These are phyloP conservation scores for Kwoniella pini DNA, from an alignment of 768 basidiomycete species.

Conservation along the genomic window DNA sequence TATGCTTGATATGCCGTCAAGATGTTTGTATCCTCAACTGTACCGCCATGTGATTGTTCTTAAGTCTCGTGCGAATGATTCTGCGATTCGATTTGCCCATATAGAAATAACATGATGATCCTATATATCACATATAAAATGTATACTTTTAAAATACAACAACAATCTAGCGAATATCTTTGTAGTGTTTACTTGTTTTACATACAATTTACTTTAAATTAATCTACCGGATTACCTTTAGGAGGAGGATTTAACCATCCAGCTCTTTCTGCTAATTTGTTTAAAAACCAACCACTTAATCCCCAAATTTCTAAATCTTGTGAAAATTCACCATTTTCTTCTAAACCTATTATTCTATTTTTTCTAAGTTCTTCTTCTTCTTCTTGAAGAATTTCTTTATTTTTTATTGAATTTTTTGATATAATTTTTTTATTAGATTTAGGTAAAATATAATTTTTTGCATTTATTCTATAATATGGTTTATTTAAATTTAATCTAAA, in stretches of 20 bases:
- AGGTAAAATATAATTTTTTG: slow-evolving; percentile 30
- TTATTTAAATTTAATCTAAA: slow-evolving; percentile 29
- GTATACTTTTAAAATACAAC: too few species aligned
- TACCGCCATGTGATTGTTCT: too few species aligned
- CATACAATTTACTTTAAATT: neutral
- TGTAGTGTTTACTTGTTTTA: too few species aligned
- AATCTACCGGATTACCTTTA: slow-evolving; percentile 21
- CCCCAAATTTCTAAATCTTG: slow-evolving; percentile 48
- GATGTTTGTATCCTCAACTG: too few species aligned
- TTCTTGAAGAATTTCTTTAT: neutral
- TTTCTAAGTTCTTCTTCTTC: neutral
- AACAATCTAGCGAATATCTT: too few species aligned
- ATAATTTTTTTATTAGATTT: neutral
- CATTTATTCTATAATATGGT: slow-evolving; percentile 37
- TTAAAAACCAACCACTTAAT: slow-evolving; percentile 50
- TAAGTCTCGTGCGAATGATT: too few species aligned
- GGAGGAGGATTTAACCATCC: slow-evolving; percentile 33
- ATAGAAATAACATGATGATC: too few species aligned
- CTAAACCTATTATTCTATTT: neutral
- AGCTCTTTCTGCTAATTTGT: slow-evolving; percentile 34
- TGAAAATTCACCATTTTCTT: slow-evolving; percentile 6
- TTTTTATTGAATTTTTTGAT: too few species aligned
- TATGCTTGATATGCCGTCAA: slow-evolving; percentile 3
- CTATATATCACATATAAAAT: too few species aligned
- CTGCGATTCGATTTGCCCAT: too few species aligned